Evolutionary conservation across 1,284 basidiomycete genomes (phyloP), one percentile per base, ranked within the genome.

Genomic region (Puccinia triticina): DNA sequence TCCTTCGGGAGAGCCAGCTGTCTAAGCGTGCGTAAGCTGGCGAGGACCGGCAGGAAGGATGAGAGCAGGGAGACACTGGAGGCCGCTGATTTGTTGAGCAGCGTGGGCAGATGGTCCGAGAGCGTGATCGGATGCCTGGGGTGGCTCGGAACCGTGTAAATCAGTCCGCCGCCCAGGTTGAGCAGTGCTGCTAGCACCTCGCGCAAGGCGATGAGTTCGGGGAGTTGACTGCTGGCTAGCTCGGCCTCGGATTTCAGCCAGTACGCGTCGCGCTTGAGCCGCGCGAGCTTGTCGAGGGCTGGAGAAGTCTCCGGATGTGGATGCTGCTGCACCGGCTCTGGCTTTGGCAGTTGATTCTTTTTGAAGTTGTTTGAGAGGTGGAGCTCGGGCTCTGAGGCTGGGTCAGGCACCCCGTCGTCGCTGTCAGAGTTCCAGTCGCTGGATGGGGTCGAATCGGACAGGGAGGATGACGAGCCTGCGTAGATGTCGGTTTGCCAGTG

Each of bases 401-500:
- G 23, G 32, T 75, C 23, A 16, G 53, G 29, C 23, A 18, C 12
- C 11, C n/a, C 50, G 11, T 75, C 73, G 16, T 26, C 16, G 16
- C 73, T 75, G 23, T 55, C 57, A 14, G 37, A 59, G 32, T 50
- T 43, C 61, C 46, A 78, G 32, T 78, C 77, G 32, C 61, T 78
- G 34, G 61, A 66, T 14, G 64, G 61, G 7, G 61, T 37, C 29
- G 77, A 78, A 12, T 64, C 64, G 29, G 64, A 69, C 40, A 50
- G 26, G 34, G 77, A 78, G 8, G 77, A 78, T 48, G 77, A 78
- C n/a, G 77, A 78, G n/a, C 77, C 77, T 21, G 77, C 77, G 37
- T 78, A 78, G 29, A 78, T 69, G 29, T 78, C 77, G 2, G 77
- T 78, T 69, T 78, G 77, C 77, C 77, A 78, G 40, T 78, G 77